Evolutionary conservation across 768 basidiomycete species (phyloP), one percentile per base, ranked within the genome.

Genomic region (Lactifluus hygrophoroides): DNA sequence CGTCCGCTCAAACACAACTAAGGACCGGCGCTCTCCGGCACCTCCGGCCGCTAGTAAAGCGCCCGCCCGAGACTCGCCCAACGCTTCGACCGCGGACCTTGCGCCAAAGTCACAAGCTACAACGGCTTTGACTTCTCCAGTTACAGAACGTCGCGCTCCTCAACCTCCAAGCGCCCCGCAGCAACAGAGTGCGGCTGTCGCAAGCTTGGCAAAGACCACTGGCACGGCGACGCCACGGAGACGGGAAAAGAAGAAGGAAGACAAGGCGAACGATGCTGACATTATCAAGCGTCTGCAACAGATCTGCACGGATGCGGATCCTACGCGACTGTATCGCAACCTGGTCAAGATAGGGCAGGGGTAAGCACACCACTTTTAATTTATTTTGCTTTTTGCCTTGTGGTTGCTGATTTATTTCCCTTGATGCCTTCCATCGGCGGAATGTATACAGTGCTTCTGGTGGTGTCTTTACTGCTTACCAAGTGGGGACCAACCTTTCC

Each of bases 281-380:
- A 93, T 98, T 60, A 86, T 98, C 61, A 87, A 85, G 65, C 84
- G 94, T 17, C 72, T 99, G 65, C 87, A 91, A 69, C 85, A 86
- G 67, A 98, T 99, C 67, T 99, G 96, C 68, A 95, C 95, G 2
- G 93, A 96, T 69, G 94, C 93, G 5, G 96, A 99, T 72, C 96
- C 96, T 28, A 98, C 94, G 35, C 83, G 84, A 71, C 74, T 97
- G 35, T 98, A 98, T 68, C 80, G 94, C 57, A 94, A 82, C 67
- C 78, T 98, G 43, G 85, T 91, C 72, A 98, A 97, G 81, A 96
- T 98, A 68, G 96, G 95, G 40, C 95, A 98, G 72, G 96, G 95
- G 93, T 95, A 66, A 68, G 88, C 74, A 0, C 21, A 17, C 40
- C 23, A 19, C 19, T 3, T 42, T 23, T 19, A 5, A 19, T 32